Base-by-base conservation (phyloP, 1,284 basidiomycete species). In the Puccinia coronata region DNA sequence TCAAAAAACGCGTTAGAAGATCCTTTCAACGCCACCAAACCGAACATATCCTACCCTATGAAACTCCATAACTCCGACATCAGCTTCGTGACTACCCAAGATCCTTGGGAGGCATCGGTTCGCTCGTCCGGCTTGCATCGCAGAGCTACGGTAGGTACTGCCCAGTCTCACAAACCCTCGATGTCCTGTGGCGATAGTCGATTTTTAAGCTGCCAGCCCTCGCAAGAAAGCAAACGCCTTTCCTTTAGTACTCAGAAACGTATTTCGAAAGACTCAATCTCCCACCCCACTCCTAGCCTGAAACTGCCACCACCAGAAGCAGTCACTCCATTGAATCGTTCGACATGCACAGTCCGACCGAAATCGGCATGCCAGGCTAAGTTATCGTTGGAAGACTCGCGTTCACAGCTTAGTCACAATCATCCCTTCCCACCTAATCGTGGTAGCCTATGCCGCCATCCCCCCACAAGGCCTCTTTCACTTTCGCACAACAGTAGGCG, bases 1-100 rank as follows among this genome's bases (percentile, higher is more conserved):
- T 36, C 49, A 9, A 47, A 70, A 25, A 28, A 70, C 49, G 67
- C 25, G 25, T 70, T 43, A 12, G 31, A 70, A 47, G 41, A 47
- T 16, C 31, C 41, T 18, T n/a, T 25, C 34, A 16, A 49, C 28
- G 5, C 41, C 8, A 2, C 67, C 67, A 70, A 49, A 28, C 67
- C 67, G 14, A 70, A 36, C 16, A 70, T 70, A 47, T 70, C 67
- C 1, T 70, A 70, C 49, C 67, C 67, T 36, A 70, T 70, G 67
- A 70, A 70, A 39, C 49, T 70, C 16, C 49, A 53, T 25, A 47
- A 70, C 41, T 70, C 67, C 2, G 67, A 70, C 31, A 31, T 47
- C 25, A 70, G 16, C 23, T 70, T 70, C 43, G 67, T 70, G 14
- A 49, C 67, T 20, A 49, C 67, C 39, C 67, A 70, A 49, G 67